Conservation (phyloP, 805 yeast genomes). For the Sugiyamaella marilandica region DNA sequence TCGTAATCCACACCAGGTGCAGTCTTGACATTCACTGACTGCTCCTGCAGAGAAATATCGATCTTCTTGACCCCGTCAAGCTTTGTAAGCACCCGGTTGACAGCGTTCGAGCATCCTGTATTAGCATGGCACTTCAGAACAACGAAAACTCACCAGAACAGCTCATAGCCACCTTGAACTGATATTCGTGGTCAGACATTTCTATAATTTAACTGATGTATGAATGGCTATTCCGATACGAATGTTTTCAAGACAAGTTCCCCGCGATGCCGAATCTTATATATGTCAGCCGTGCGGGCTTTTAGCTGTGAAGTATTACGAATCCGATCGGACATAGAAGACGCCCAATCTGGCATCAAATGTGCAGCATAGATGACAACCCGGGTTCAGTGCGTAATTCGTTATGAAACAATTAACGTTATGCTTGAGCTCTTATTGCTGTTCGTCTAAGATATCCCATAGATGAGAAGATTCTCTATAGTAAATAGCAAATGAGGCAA, state of each 20-base stretch:
- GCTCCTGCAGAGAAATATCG: slow-evolving; percentile 72
- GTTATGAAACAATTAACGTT: too few relatives aligned
- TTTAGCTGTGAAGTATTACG: neutral
- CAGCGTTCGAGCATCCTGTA: slow-evolving; percentile 78
- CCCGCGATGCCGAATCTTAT: neutral
- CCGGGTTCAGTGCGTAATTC: too few relatives aligned
- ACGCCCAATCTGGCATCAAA: too few relatives aligned
- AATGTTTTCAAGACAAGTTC: neutral
- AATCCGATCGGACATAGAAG: too few relatives aligned
- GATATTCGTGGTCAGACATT: slow-evolving; percentile 50
- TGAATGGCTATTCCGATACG: too few relatives aligned
- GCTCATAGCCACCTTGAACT: slow-evolving; percentile 77
- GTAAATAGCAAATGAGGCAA: too few relatives aligned
- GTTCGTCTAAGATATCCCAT: too few relatives aligned
- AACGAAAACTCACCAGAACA: slow-evolving; percentile 49
- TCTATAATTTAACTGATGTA: too few relatives aligned
- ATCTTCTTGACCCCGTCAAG: slow-evolving; percentile 70
- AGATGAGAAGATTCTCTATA: too few relatives aligned
- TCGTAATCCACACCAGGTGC: slow-evolving; percentile 57
- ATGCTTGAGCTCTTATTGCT: too few relatives aligned
- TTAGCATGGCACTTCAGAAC: neutral
- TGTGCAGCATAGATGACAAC: too few relatives aligned
- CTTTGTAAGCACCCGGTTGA: slow-evolving; percentile 65
- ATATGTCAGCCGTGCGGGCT: neutral
- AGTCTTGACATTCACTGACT: slow-evolving; percentile 74